Base-by-base conservation (phyloP, 768 basidiomycete genomes). In the Omphalotus guepiniiformis region DNA sequence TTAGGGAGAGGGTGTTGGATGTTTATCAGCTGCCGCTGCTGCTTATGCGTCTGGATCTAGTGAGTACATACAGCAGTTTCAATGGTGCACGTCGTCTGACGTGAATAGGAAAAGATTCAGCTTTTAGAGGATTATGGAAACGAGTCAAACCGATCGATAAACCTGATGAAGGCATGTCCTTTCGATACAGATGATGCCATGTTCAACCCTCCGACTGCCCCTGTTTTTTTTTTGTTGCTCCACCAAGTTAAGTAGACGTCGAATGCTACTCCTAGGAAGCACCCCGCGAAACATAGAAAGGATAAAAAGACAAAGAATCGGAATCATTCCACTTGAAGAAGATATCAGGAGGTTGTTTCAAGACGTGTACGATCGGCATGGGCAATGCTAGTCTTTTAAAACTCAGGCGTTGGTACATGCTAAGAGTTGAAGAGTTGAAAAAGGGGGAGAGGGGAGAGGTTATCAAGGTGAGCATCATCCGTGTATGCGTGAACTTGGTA, bases 131-230 rank as follows among this genome's bases (percentile, higher is more conserved):
- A 5, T 69, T 91, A 22, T 96, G 93, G 93, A 75, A 74, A 51
- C 85, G 83, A 57, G 77, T 94, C 28, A 92, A 90, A 58, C 79
- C 85, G 7, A 64, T 71, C 11, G 85, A 88, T 53, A 89, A 91
- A 58, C 88, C 93, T 1, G 90, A 93, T 2, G 76, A 85, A n/a
- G n/a, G n/a, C n/a, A n/a, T n/a, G n/a, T n/a, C 89, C 89, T 1
- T 81, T 92, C 53, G 82, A 91, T 55, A 78, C 74, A 3, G 82
- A 85, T 8, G 90, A 92, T 53, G 75, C 83, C 0, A 88, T 91
- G 83, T 85, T 90, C 56, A 82, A 78, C 53, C 86, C 87, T 0
- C 80, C 81, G 0, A 63, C 72, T 13, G 67, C n/a, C n/a, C n/a
- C n/a, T n/a, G n/a, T n/a, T n/a, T 21, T 26, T 22, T 27, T 22